A percentile compares a stretch with the other conserved stretches of the same genome.
Evolutionary conservation across 169 alveolate species (phyloP).

Genomic region (Cystoisospora suis): DNA sequence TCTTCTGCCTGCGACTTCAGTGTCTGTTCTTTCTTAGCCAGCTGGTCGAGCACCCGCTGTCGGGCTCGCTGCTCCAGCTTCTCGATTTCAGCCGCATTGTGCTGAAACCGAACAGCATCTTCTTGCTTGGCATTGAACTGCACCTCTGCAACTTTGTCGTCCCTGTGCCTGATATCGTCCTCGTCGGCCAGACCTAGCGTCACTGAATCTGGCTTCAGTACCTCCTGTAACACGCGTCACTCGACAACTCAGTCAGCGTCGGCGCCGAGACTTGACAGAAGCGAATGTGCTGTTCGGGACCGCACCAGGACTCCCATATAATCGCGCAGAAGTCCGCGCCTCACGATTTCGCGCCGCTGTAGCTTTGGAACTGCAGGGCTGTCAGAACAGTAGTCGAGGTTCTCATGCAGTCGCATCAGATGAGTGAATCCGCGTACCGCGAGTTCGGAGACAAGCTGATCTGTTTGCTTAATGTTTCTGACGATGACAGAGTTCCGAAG

Average conservation of each 20-base stretch:
- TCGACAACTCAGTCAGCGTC: no score
- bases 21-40: constrained; percentile 39
- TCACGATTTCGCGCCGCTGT: no score
- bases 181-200: constrained; percentile 47
- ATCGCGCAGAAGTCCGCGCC: no score
- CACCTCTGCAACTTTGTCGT: constrained; percentile 50
- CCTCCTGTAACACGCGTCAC: constrained; percentile 10
- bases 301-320: no score
- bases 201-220: constrained; percentile 42
- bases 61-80: constrained; percentile 55
- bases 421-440: neutral
- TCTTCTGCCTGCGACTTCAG: constrained; percentile 55
- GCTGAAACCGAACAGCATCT: constrained; percentile 40
- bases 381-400: no score
- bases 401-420: no score
- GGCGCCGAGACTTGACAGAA: no score
- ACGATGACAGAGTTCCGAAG: constrained; percentile 31
- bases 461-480: neutral
- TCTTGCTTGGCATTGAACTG: constrained; percentile 43
- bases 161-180: constrained; percentile 49
- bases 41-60: constrained; percentile 39
- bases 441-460: neutral
- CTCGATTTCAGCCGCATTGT: constrained; percentile 22
- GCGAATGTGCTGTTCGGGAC: no score
- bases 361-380: no score